These are phyloP conservation scores for Geotrichum citri-aurantii DNA, from an alignment of 1,139 yeast genomes.

Conservation along the genomic window DNA sequence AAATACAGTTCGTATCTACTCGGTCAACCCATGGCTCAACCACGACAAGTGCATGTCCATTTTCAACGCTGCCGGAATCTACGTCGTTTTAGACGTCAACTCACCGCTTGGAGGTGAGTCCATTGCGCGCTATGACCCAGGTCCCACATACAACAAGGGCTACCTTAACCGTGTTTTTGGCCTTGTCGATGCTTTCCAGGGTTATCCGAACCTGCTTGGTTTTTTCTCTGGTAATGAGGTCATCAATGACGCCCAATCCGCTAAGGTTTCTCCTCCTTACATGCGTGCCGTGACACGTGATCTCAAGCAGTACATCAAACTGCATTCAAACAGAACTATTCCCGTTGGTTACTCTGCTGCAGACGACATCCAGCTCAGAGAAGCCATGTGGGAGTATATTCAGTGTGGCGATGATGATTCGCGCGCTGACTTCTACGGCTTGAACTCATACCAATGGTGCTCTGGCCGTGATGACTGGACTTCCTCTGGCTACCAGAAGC, in stretches of 20 bases:
- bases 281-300: slow-evolving; percentile 77
- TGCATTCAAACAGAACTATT: slow-evolving; percentile 55
- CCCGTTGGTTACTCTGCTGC: slow-evolving; percentile 98
- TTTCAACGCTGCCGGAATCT: slow-evolving; percentile 87
- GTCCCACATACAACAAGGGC: slow-evolving; percentile 65
- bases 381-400: slow-evolving; percentile 70
- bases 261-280: slow-evolving; percentile 44
- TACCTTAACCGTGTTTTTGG: slow-evolving; percentile 74
- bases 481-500: slow-evolving; percentile 62
- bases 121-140: slow-evolving; percentile 81
- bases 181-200: slow-evolving; percentile 75
- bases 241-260: slow-evolving; percentile 72
- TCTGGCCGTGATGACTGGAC: slow-evolving; percentile 51
- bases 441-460: slow-evolving; percentile 97
- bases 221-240: slow-evolving; percentile 95
- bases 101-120: slow-evolving; percentile 76
- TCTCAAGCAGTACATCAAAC: slow-evolving; percentile 61
- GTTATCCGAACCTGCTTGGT: slow-evolving; percentile 83
- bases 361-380: slow-evolving; percentile 73
- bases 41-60: slow-evolving; percentile 91
- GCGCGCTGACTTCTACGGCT: slow-evolving; percentile 87
- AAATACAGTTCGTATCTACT: slow-evolving; percentile 81
- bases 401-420: slow-evolving; percentile 64
- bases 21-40: slow-evolving; percentile 73
- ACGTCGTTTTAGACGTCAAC: slow-evolving; percentile 83